Evolutionary conservation across 495 filamentous ascomycete species (phyloP).

Genomic region (Platismatia glauca): DNA sequence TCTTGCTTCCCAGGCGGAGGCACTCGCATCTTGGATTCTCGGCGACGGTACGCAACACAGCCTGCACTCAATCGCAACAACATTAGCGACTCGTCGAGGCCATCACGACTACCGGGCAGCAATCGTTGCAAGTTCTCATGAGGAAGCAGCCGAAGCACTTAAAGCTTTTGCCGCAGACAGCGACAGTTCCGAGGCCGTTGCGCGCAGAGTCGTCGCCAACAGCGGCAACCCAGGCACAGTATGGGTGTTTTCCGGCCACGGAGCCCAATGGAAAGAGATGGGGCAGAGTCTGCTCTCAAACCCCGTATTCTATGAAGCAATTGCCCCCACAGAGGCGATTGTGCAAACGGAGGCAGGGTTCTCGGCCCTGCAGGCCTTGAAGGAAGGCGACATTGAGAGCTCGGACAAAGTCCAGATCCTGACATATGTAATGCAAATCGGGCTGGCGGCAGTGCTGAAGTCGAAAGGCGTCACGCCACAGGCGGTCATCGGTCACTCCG

Average conservation of each 20-base stretch:
- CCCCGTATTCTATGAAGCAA: constrained; percentile 13
- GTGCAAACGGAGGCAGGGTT: constrained; percentile 26
- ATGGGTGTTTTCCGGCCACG: constrained; percentile 22
- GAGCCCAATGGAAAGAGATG: constrained; percentile 21
- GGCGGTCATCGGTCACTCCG: constrained; percentile 33
- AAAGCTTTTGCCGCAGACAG: constrained; percentile 21
- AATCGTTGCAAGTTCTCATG: constrained; percentile 21
- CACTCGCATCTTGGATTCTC: neutral
- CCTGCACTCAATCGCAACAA: neutral
- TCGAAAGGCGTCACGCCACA: constrained; percentile 24
- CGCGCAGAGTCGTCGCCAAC: constrained; percentile 20
- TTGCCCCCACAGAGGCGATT: constrained; percentile 18
- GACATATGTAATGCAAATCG: constrained; percentile 32
- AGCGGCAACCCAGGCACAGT: constrained; percentile 8
- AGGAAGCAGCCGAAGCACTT: constrained; percentile 21
- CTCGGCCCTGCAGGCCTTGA: constrained; percentile 29
- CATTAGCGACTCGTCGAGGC: constrained; percentile 25
- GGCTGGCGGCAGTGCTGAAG: constrained; percentile 23
- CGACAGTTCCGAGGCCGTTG: neutral
- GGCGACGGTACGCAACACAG: neutral
- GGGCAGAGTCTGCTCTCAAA: constrained; percentile 10
- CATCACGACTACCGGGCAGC: constrained; percentile 28
- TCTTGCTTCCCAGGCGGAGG: constrained; percentile 19
- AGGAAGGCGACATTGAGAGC: constrained; percentile 24
- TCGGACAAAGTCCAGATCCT: constrained; percentile 30